A percentile compares a stretch with the other conserved stretches of the same genome.
Conservation (phyloP, 164 flowering plant genomes). For the Macadamia integrifolia region DNA sequence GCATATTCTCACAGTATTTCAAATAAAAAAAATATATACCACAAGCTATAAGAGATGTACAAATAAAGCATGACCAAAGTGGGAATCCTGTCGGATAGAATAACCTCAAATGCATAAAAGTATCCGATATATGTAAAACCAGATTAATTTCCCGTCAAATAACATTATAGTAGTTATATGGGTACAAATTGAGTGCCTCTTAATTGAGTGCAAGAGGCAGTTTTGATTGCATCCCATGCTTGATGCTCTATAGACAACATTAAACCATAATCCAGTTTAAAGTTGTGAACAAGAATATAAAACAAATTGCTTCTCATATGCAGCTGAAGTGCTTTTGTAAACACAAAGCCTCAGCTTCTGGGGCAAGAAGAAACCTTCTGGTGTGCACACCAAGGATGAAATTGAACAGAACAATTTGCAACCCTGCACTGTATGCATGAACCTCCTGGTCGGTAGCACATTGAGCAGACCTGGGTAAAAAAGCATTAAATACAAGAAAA, state of each 20-base stretch:
- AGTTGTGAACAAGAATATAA: neutral
- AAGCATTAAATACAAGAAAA: conserved; percentile 2
- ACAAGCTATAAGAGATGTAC: neutral
- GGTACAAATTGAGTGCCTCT: neutral
- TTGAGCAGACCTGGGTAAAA: conserved; percentile 47
- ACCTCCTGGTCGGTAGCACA: conserved; percentile 57
- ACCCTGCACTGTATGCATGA: conserved; percentile 51
- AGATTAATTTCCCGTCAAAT: neutral
- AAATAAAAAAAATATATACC: neutral
- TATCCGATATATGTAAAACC: neutral
- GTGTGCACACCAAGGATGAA: conserved; percentile 80
- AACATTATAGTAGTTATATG: neutral
- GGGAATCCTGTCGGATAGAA: neutral
- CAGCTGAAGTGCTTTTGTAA: neutral
- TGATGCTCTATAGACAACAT: neutral
- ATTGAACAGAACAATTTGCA: conserved; percentile 32
- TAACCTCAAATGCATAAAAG: neutral
- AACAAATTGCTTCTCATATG: neutral
- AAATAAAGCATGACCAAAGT: neutral
- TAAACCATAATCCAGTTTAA: neutral
- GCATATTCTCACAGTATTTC: too few species aligned
- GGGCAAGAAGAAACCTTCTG: conserved; percentile 38
- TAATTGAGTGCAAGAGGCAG: neutral
- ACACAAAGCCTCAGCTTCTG: neutral
- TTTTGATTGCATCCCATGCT: conserved; percentile 1